phyloP scores from a whole-genome alignment of 441 rosid species.

The Cnidoscolus chayamansa region DNA sequence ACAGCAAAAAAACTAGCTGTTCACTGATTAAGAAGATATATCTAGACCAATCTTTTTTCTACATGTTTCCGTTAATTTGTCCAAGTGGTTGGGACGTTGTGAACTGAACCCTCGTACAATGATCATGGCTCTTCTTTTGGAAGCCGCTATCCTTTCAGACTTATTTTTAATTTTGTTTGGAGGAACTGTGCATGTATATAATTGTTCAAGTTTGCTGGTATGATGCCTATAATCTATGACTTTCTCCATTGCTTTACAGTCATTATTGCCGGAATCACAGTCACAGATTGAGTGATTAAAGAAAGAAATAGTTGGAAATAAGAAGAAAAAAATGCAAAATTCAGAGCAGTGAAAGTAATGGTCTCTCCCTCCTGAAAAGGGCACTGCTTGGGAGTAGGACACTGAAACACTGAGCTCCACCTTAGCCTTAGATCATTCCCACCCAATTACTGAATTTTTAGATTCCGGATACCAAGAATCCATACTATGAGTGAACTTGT shows the following conservation, averaged over 20 bases:
- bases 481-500: not conserved
- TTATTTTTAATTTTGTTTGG: conserved; percentile 2
- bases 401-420: not conserved
- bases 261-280: not conserved
- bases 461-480: too few relatives aligned
- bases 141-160: conserved; percentile 11
- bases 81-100: not conserved
- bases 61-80: not conserved
- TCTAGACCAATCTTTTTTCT: not conserved
- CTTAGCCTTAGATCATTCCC: not conserved
- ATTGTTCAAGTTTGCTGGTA: not conserved
- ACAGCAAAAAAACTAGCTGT: conserved; percentile 25
- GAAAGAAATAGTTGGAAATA: not conserved
- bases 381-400: not conserved
- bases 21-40: conserved; percentile 19
- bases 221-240: not conserved
- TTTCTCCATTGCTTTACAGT: not conserved
- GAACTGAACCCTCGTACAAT: conserved; percentile 1
- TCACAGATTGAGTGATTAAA: too few relatives aligned
- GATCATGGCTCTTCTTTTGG: conserved; percentile 24
- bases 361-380: not conserved
- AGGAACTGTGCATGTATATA: not conserved
- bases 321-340: not conserved
- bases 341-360: not conserved
- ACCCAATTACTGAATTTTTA: not conserved